Evolutionary conservation across 2,329 filamentous ascomycete species (phyloP), one percentile per base, ranked within the genome.

Genomic region (Pseudogymnoascus sp.): DNA sequence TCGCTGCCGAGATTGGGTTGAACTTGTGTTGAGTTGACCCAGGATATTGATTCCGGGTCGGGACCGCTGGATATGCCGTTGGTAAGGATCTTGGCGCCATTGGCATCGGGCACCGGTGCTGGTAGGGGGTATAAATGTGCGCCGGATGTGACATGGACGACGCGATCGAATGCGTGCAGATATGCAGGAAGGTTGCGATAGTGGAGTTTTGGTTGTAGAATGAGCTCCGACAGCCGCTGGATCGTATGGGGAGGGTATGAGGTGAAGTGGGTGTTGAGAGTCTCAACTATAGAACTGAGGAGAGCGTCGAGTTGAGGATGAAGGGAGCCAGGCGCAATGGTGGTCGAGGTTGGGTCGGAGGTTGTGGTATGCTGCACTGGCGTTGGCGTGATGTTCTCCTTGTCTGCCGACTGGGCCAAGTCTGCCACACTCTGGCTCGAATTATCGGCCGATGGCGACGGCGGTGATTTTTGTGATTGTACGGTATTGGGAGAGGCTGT

Each of bases 141-240:
- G 23, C 85, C 82, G 35, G 90, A 96, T 9, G 91, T 95, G 60
- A 99, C 94, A 60, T 88, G 90, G 21, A 96, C 84, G 19, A 96
- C 87, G 60, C 94, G 86, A 71, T 97, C 90, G 56, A 97, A 82
- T 2, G 94, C 94, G 67, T 94, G 88, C 9, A 99, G 83, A 71
- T 94, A 99, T 9, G 91, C 82, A 0, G 89, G 84, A 2, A 97
- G 80, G 59, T 85, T 88, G 63, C 82, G 84, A 76, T 97, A 96
- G 73, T 96, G 88, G 60, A 80, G 79, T 62, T 78, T 86, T 1
- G 94, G 94, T 23, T 79, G 74, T 34, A 95, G 78, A 3, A 96
- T 77, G 28, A 97, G 85, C 76, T 99, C 94, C 19, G 91, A 84
- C 19, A 99, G 81, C 37, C 94, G 88, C 74, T 99, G 94, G 63